Percentiles rank a stretch among this genome's conserved stretches.
Conservation (phyloP, 345 rosid genomes). For the Eucalyptus caleyi region DNA sequence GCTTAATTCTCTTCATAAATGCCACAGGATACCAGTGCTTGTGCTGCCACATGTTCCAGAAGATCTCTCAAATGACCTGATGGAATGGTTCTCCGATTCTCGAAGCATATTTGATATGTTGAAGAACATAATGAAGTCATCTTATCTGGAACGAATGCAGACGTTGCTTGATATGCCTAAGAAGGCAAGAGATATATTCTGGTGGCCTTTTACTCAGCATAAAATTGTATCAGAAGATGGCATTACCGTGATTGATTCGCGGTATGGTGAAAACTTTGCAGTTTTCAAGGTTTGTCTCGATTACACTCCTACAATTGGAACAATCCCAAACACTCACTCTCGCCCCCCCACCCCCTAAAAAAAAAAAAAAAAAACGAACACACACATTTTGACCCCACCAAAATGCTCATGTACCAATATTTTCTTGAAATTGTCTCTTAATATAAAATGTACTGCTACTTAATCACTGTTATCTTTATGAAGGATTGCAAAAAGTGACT, state of each 20-base stretch:
- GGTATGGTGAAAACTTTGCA: conserved; percentile 84
- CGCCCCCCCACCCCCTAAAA: accelerated
- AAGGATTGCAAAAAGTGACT: background rate
- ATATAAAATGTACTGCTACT: background rate
- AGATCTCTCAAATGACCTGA: conserved; percentile 72
- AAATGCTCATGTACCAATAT: background rate
- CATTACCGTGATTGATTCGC: conserved; percentile 86
- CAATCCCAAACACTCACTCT: too few species aligned
- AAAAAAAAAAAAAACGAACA: accelerated
- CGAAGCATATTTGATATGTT: conserved; percentile 35
- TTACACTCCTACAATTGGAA: background rate
- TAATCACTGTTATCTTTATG: background rate
- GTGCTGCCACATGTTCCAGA: conserved; percentile 71
- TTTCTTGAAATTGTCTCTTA: background rate
- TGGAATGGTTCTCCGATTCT: conserved; percentile 73
- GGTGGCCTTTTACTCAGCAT: conserved; percentile 99
- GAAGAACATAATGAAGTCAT: conserved; percentile 43
- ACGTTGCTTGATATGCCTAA: conserved; percentile 56
- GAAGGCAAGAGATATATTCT: conserved; percentile 62
- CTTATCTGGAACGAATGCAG: conserved; percentile 48
- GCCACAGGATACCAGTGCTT: conserved; percentile 66
- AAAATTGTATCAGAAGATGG: conserved; percentile 46
- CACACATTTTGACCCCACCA: background rate
- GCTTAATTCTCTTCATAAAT: background rate
- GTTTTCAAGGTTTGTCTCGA: conserved; percentile 56